Evolutionary conservation across 2,329 filamentous ascomycete genomes (phyloP).

Genomic region (Alternaria incomplexa): DNA sequence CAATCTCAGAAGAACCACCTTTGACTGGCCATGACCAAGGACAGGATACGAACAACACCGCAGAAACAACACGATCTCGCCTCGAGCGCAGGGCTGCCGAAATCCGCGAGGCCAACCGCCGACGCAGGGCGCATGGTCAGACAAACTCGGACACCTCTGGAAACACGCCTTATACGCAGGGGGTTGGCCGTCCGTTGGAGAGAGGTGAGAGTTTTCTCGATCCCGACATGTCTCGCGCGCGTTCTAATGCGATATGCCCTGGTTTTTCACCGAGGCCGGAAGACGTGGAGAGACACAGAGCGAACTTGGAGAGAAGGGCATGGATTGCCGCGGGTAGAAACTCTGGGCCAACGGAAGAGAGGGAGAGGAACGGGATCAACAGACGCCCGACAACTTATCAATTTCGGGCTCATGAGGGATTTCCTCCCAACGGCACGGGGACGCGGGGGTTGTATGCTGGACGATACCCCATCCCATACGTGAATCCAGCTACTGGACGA

Average conservation of each 20-base stretch:
- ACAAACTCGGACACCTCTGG: not conserved
- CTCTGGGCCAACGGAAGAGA: not conserved
- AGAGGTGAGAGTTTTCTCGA: not conserved
- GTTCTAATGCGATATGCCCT: not conserved
- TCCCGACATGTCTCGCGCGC: not conserved
- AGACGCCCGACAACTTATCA: not conserved
- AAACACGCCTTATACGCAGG: not conserved
- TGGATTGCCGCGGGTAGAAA: not conserved
- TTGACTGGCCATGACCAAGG: not conserved
- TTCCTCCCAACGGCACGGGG: not conserved
- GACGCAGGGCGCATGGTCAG: not conserved
- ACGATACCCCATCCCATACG: not conserved
- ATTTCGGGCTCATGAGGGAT: not conserved
- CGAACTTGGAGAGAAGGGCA: not conserved
- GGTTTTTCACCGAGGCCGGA: not conserved
- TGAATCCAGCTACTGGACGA: not conserved
- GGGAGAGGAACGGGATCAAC: not conserved
- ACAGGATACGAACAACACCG: not conserved
- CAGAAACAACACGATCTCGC: not conserved
- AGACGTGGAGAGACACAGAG: not conserved
- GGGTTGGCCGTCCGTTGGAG: not conserved
- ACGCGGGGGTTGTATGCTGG: not conserved
- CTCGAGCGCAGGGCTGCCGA: not conserved
- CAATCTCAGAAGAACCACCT: not conserved
- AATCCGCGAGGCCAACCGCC: not conserved